Conservation (phyloP, 2,329 filamentous ascomycete species). For the Fusarium sp. region DNA sequence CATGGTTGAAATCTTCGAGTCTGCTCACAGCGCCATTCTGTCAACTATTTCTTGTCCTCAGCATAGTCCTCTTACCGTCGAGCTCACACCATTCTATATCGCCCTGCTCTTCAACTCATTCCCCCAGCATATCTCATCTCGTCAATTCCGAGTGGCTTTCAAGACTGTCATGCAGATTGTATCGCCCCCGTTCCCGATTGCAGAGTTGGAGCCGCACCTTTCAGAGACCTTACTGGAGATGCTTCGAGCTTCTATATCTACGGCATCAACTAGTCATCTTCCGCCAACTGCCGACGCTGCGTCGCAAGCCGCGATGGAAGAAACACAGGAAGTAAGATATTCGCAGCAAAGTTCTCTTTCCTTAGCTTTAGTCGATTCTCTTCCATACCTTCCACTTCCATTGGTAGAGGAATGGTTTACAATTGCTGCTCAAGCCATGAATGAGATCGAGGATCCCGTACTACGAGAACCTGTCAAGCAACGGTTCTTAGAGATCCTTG, state of each 20-base stretch:
- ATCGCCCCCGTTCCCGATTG: constrained; percentile 81
- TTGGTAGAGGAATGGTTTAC: constrained; percentile 86
- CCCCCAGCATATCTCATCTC: constrained; percentile 79
- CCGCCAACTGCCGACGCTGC: constrained; percentile 56
- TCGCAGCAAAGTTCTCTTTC: constrained; percentile 84
- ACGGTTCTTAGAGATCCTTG: constrained; percentile 83
- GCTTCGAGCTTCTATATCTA: constrained; percentile 70
- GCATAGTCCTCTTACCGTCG: constrained; percentile 76
- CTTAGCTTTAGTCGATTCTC: constrained; percentile 81
- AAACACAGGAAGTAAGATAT: constrained; percentile 54
- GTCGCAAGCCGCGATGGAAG: constrained; percentile 47
- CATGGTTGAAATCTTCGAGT: constrained; percentile 78
- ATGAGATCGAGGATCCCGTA: constrained; percentile 68
- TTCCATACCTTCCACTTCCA: constrained; percentile 77
- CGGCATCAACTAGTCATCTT: constrained; percentile 61
- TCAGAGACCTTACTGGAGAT: constrained; percentile 85
- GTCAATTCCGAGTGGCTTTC: constrained; percentile 91
- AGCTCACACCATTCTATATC: constrained; percentile 85
- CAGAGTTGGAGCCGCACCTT: constrained; percentile 79
- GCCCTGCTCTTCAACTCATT: constrained; percentile 84
- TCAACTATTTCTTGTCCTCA: constrained; percentile 84
- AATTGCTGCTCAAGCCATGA: constrained; percentile 75
- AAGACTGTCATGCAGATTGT: constrained; percentile 86
- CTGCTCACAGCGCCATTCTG: constrained; percentile 85
- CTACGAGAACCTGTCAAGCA: constrained; percentile 75